phyloP scores from a whole-genome alignment of 495 filamentous ascomycete genomes.

The Trichoderma orchidacearum region DNA sequence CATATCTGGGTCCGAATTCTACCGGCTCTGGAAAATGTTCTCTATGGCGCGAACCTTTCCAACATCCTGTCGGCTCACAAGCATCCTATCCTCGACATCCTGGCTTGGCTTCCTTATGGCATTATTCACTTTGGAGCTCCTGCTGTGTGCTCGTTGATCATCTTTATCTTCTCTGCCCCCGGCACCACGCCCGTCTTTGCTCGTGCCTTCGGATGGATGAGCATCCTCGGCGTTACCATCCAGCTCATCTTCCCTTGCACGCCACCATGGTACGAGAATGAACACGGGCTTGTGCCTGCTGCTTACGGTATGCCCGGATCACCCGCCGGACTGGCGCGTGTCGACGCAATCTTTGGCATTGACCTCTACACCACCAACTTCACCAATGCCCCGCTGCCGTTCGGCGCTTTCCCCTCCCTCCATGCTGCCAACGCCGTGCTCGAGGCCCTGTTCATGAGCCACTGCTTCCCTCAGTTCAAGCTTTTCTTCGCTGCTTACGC shows the following conservation, averaged over 20 bases:
- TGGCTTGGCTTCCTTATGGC: constrained; percentile 92
- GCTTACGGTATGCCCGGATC: constrained; percentile 80
- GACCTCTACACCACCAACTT: constrained; percentile 87
- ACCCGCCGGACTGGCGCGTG: constrained; percentile 65
- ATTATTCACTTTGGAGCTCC: constrained; percentile 78
- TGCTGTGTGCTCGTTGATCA: constrained; percentile 53
- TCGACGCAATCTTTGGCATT: constrained; percentile 76
- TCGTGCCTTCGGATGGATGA: constrained; percentile 81
- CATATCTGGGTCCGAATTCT: constrained; percentile 91
- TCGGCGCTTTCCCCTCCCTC: constrained; percentile 86
- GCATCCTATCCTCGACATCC: constrained; percentile 61
- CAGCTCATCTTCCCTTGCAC: constrained; percentile 87
- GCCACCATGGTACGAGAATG: constrained; percentile 89
- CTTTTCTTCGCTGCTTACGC: constrained; percentile 69
- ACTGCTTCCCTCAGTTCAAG: constrained; percentile 69
- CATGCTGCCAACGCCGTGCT: constrained; percentile 77
- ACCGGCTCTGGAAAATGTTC: constrained; percentile 89
- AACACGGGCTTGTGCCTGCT: constrained; percentile 71
- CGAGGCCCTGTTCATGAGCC: constrained; percentile 84
- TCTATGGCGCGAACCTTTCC: constrained; percentile 91
- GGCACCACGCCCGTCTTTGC: constrained; percentile 77
- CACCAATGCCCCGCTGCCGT: constrained; percentile 77
- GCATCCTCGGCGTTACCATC: constrained; percentile 68
- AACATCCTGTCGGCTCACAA: constrained; percentile 88
- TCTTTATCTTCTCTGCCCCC: constrained; percentile 81